Conservation (phyloP, 768 basidiomycete genomes). For the Hortiboletus flavorubellus region DNA sequence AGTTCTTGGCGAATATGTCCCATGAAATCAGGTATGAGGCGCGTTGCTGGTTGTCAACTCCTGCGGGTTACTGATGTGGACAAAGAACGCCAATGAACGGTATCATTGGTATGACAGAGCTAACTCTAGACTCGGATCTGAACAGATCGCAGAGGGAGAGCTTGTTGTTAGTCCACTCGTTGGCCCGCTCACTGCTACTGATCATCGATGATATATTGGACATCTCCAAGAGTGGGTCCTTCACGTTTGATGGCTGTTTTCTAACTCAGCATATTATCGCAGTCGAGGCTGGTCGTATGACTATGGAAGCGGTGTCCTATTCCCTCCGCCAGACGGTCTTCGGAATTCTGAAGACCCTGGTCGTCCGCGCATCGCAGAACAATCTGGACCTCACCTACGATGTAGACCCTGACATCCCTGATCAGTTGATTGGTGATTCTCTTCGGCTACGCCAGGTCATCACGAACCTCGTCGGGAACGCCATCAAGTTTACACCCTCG, state of each 20-base stretch:
- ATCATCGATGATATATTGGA: slow-evolving; percentile 99
- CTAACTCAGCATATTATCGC: slow-evolving; percentile 11
- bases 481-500: slow-evolving; percentile 93
- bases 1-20: slow-evolving; percentile 99
- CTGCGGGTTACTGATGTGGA: slow-evolving; percentile 7
- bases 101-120: slow-evolving; percentile 99
- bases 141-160: slow-evolving; percentile 95
- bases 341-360: slow-evolving; percentile 95
- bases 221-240: slow-evolving; percentile 92
- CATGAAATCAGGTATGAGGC: slow-evolving; percentile 89
- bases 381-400: slow-evolving; percentile 95
- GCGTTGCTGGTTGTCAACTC: neutral
- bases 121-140: slow-evolving; percentile 94
- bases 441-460: slow-evolving; percentile 93
- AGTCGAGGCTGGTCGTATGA: slow-evolving; percentile 99
- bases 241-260: neutral
- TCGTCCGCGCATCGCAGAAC: slow-evolving; percentile 95
- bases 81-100: slow-evolving; percentile 99
- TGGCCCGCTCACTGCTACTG: slow-evolving; percentile 87
- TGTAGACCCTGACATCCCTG: slow-evolving; percentile 92
- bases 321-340: slow-evolving; percentile 97
- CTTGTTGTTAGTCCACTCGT: slow-evolving; percentile 88
- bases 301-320: slow-evolving; percentile 98
- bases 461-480: slow-evolving; percentile 93
- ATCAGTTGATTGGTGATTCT: slow-evolving; percentile 96